Conservation (phyloP, 805 yeast genomes). For the Cyberlindnera mycetangii region DNA sequence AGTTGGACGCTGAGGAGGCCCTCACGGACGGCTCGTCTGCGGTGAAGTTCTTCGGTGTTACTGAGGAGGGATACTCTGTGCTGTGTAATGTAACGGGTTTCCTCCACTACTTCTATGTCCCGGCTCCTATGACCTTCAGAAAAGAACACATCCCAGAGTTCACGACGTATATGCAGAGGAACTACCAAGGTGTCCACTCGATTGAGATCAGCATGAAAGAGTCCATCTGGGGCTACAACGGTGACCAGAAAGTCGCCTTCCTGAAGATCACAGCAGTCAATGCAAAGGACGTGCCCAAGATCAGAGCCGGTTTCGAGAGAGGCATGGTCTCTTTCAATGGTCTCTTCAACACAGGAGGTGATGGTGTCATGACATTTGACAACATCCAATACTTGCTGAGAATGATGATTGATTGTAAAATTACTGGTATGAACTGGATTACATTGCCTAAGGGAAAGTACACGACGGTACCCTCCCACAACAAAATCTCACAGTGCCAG, state of each 20-base stretch:
- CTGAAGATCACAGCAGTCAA: constrained; percentile 68
- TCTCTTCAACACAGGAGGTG: constrained; percentile 55
- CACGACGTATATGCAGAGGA: constrained; percentile 41
- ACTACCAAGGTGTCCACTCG: constrained; percentile 55
- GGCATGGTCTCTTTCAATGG: constrained; percentile 70
- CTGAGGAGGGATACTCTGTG: constrained; percentile 82
- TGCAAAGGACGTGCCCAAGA: constrained; percentile 60
- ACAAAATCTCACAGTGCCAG: constrained; percentile 74
- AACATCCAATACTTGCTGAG: constrained; percentile 84
- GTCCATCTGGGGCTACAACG: constrained; percentile 91
- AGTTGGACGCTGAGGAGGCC: constrained; percentile 91
- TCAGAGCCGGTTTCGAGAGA: constrained; percentile 80
- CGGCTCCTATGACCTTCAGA: constrained; percentile 79
- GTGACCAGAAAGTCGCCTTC: constrained; percentile 74
- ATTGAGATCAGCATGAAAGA: constrained; percentile 71
- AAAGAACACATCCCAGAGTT: constrained; percentile 50
- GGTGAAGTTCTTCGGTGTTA: constrained; percentile 90
- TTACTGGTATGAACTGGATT: constrained; percentile 97
- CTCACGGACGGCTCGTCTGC: constrained; percentile 52
- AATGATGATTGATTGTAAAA: constrained; percentile 87
- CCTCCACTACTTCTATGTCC: constrained; percentile 85
- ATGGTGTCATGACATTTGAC: constrained; percentile 68
- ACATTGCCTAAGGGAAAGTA: constrained; percentile 80
- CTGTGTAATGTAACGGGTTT: constrained; percentile 89
- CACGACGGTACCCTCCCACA: constrained; percentile 36